Evolutionary conservation across 768 basidiomycete species (phyloP), one percentile per base, ranked within the genome.

Genomic region (Suillus lakei): DNA sequence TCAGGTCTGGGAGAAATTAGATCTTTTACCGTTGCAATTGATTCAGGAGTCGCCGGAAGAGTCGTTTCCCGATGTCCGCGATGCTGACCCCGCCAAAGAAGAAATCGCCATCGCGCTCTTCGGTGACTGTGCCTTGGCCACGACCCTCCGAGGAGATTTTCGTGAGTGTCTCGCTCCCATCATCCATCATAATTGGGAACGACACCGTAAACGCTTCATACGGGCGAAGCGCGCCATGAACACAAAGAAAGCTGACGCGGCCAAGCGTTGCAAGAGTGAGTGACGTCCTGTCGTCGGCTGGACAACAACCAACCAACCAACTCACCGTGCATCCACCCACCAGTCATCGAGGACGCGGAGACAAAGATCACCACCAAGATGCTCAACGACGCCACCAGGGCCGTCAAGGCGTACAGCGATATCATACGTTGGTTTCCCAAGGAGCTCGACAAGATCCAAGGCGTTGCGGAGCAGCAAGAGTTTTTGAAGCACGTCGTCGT

Each of bases 121-220:
- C 5, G 58, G 58, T 15, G n/a, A 16, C 36, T 6, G 21, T 38
- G 43, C 43, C 34, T 21, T 59, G 12, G 58, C 36, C 16, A 41
- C 21, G 15, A 36, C 21, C 2, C 26, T 59, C 58, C 58, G 58
- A 9, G 58, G 58, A 6, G 32, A 34, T 32, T 41, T 59, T 23
- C 15, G 30, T 6, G 5, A 38, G 34, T 8, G 10, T 26, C 23
- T 28, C 41, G 46, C 2, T 16, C 10, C 21, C 21, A 44, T 61
- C 34, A 18, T 61, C 6, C 60, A 61, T n/a, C 60, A 61, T 23
- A 26, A 12, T 6, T 61, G 60, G 60, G 60, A 61, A 41, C 60
- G 60, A 6, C 46, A 61, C 6, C 60, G 60, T 12, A 61, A 34
- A 30, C 23, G 39, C 38, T 44, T 3, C 4, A 5, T 1, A 1